Conservation (phyloP, 345 rosid species). For the Clausena lansium region DNA sequence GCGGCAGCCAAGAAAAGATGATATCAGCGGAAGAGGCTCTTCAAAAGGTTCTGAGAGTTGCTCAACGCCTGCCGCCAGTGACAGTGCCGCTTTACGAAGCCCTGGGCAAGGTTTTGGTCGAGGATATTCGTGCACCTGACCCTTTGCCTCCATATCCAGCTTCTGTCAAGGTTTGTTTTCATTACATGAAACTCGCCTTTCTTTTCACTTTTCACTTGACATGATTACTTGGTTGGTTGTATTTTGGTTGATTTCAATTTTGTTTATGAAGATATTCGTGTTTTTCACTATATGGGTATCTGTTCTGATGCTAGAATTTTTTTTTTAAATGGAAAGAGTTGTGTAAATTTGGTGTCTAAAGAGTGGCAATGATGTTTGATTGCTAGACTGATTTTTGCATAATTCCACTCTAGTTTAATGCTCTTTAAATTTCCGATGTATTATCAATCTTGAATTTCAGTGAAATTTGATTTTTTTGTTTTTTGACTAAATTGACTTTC, state of each 20-base stretch:
- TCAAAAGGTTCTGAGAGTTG: slow-evolving; percentile 48
- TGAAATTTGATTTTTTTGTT: neutral
- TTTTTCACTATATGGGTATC: neutral
- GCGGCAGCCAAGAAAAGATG: slow-evolving; percentile 36
- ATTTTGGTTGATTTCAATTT: neutral
- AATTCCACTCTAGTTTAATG: neutral
- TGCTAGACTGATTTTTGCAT: neutral
- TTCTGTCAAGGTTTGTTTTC: slow-evolving; percentile 63
- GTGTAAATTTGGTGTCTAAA: neutral
- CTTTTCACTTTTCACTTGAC: neutral
- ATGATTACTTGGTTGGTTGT: too few species aligned
- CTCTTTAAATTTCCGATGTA: neutral
- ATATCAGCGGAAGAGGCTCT: slow-evolving; percentile 67
- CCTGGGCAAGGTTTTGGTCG: slow-evolving; percentile 79
- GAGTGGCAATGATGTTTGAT: neutral
- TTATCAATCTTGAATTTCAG: neutral
- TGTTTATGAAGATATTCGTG: neutral
- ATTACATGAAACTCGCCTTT: neutral
- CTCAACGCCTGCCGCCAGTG: slow-evolving; percentile 57
- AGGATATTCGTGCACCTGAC: slow-evolving; percentile 77
- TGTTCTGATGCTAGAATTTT: neutral
- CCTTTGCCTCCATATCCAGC: slow-evolving; percentile 97
- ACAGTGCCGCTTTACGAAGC: slow-evolving; percentile 58
- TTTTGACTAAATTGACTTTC: neutral
- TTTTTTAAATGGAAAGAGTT: neutral